A percentile compares a stretch with the other conserved stretches of the same genome.
Conservation (phyloP, 768 basidiomycete species). For the Boletus eberwhitei region DNA sequence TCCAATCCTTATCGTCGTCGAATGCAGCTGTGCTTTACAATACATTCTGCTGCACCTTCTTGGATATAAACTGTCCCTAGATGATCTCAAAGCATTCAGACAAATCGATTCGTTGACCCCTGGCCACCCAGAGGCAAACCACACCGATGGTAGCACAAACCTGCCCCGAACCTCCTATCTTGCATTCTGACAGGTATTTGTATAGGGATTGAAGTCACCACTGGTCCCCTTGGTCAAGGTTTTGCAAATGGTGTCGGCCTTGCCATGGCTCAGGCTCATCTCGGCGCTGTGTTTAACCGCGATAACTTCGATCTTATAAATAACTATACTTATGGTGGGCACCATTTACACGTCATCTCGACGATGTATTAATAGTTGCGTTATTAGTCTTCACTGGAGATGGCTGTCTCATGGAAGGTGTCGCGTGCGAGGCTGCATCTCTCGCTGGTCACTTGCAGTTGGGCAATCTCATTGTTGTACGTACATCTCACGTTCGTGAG, state of each 20-base stretch:
- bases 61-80: conserved; percentile 88
- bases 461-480: conserved; percentile 86
- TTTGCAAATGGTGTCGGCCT: conserved; percentile 92
- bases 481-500: conserved; percentile 32
- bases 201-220: conserved; percentile 83
- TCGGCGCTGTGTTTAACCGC: conserved; percentile 88
- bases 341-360: neutral
- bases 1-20: conserved; percentile 2
- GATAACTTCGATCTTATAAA: conserved; percentile 76
- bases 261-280: conserved; percentile 89
- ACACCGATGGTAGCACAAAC: conserved; percentile 52
- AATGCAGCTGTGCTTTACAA: conserved; percentile 81
- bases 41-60: conserved; percentile 89
- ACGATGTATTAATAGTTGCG: conserved; percentile 3
- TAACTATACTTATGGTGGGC: conserved; percentile 83
- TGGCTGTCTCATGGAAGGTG: conserved; percentile 97
- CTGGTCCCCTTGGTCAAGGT: conserved; percentile 94
- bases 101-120: conserved; percentile 88
- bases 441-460: conserved; percentile 92
- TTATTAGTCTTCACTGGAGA: conserved; percentile 82
- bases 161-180: neutral
- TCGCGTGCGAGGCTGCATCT: conserved; percentile 88
- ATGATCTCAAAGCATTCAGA: conserved; percentile 92
- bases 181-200: conserved; percentile 4
- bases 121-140: conserved; percentile 82